These are phyloP conservation scores for Urochloa ruziziensis DNA, from an alignment of 176 grass and related monocot genomes.

Conservation along the genomic window DNA sequence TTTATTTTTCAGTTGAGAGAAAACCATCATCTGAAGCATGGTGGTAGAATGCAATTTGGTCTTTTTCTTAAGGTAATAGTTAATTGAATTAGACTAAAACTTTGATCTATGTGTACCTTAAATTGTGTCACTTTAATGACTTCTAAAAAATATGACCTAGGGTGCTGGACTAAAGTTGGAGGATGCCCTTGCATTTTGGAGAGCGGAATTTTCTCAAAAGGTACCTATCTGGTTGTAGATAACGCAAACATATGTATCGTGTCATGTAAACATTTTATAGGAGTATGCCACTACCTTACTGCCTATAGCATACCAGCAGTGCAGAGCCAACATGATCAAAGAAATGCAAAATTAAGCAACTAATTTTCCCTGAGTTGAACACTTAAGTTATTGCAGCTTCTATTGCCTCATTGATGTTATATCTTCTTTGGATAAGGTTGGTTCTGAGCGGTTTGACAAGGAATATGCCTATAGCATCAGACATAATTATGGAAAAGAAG, in stretches of 20 bases:
- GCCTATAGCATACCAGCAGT: not conserved
- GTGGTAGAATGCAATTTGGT: conserved; percentile 94
- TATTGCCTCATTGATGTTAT: conserved; percentile 28
- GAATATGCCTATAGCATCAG: conserved; percentile 92
- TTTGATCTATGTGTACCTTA: not conserved
- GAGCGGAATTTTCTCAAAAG: conserved; percentile 97
- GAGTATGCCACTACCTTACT: not conserved
- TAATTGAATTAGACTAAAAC: not conserved
- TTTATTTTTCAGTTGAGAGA: conserved; percentile 72
- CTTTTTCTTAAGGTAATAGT: conserved; percentile 94
- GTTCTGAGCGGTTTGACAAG: conserved; percentile 89
- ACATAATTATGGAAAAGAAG: conserved; percentile 98
- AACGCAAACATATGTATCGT: not conserved
- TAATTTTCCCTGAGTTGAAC: conserved; percentile 7
- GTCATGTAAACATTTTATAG: conserved; percentile 1
- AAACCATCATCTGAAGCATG: conserved; percentile 95
- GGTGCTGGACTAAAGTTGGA: conserved; percentile 94
- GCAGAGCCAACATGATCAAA: not conserved
- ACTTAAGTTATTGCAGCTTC: not conserved
- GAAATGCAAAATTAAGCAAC: not conserved
- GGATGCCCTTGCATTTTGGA: conserved; percentile 97
- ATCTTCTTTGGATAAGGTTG: conserved; percentile 57
- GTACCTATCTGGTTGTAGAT: conserved; percentile 37
- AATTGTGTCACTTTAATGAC: not conserved
- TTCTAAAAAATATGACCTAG: conserved; percentile 35